Evolutionary conservation across 139 green algal genomes (phyloP).

Genomic region (Tetratostichococcus sp.): DNA sequence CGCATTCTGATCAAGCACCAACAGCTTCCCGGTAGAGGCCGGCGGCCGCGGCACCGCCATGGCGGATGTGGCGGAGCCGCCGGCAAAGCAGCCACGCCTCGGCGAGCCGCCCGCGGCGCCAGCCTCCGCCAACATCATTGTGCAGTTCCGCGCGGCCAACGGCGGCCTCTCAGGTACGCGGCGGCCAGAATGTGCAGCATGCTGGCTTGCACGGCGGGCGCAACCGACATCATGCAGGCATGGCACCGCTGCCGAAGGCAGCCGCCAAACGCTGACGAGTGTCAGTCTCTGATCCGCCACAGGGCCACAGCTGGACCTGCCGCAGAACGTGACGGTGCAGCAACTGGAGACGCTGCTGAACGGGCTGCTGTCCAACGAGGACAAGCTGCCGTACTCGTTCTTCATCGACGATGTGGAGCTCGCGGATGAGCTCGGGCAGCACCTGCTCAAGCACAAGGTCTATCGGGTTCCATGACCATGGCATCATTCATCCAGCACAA

Average conservation of each 20-base stretch:
- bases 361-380: constrained; percentile 73
- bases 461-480: neutral
- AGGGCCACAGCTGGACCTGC: constrained; percentile 90
- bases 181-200: too few relatives aligned
- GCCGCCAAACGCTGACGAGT: too few relatives aligned
- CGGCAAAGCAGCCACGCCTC: neutral
- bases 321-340: constrained; percentile 61
- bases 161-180: constrained; percentile 41
- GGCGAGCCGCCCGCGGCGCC: neutral
- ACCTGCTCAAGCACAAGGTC: constrained; percentile 60
- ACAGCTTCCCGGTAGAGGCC: too few relatives aligned
- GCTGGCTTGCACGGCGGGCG: too few relatives aligned
- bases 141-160: constrained; percentile 51
- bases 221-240: too few relatives aligned
- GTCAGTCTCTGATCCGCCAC: constrained; percentile 4
- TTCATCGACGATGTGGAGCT: constrained; percentile 82
- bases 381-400: constrained; percentile 92
- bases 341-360: constrained; percentile 92
- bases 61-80: neutral
- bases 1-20: too few relatives aligned
- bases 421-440: constrained; percentile 54
- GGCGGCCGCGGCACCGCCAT: too few relatives aligned
- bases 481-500: too few relatives aligned
- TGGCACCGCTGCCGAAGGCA: neutral
- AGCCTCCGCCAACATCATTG: constrained; percentile 43